Base-by-base conservation (phyloP, 495 filamentous ascomycete genomes). In the Aspergillus panamensis region DNA sequence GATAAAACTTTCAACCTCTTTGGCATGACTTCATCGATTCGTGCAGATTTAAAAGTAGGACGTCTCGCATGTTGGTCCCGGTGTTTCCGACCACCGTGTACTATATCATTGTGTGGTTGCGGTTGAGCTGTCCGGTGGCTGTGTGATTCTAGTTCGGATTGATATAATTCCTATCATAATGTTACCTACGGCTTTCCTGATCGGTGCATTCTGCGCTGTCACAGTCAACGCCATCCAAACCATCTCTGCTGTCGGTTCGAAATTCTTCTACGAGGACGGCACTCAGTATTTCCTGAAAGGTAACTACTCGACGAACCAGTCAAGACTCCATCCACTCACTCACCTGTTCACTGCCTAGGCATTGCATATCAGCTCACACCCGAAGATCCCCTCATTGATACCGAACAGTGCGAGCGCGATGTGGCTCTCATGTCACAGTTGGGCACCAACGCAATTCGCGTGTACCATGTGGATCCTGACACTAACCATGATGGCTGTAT, bases 281-380 rank as follows among this genome's bases (percentile, higher is more conserved):
- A 77, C 82, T 14, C 89, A 92, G 68, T 95, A 86, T 73, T 94
- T 82, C 73, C 81, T 93, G 65, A 93, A 92, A 72, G 89, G 90
- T 87, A 74, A 62, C 30, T 16, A 31, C 29, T 45, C 21, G 25
- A 43, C 30, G 33, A 30, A 6, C 6, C 14, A 16, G 12, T 29
- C n/a, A 39, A 12, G 10, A 12, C 12, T 29, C 6, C 37, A 53
- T n/a, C 20, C 39, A 31, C 40, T 33, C 21, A 49, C 14, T 35
- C 13, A 20, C 50, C 60, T 51, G 63, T 60, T 56, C 16, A 37
- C 14, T 42, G 30, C 21, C 35, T 53, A 88, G 89, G 89, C 61
- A 77, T 93, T 65, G 88, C 87, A 57, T 87, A 87, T 68, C 85
- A 87, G 66, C 77, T 87, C 40, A 80, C 76, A 13, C 75, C 80